Conservation (phyloP, 371 early-diverging fungal species). For the Syncephalis fuscata region DNA sequence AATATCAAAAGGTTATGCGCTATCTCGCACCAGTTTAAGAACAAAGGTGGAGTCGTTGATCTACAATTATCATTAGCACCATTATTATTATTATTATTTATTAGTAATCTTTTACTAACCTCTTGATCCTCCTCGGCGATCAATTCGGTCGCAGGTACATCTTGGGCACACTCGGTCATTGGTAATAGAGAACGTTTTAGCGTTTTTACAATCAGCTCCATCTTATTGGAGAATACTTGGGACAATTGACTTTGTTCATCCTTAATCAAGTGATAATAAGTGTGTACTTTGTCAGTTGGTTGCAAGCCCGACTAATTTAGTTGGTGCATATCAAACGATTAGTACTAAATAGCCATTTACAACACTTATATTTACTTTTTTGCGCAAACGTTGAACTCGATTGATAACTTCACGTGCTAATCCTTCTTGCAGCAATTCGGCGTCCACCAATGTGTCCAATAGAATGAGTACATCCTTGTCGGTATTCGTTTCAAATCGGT, state of each 20-base stretch:
- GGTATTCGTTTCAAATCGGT: conserved; percentile 52
- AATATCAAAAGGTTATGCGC: no score
- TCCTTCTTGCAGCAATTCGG: conserved; percentile 81
- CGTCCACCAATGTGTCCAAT: conserved; percentile 70
- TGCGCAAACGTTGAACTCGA: conserved; percentile 95
- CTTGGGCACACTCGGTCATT: conserved; percentile 13
- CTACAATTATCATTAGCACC: no score
- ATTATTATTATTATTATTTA: no score
- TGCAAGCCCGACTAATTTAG: conserved; percentile 37
- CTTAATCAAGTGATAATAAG: conserved; percentile 56
- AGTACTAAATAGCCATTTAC: neutral
- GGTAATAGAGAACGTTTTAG: conserved; percentile 48
- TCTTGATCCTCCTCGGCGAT: conserved; percentile 64
- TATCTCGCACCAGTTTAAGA: no score
- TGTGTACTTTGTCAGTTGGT: conserved; percentile 73
- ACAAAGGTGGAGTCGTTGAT: no score
- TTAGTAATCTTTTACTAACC: no score
- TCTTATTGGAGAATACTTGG: conserved; percentile 48
- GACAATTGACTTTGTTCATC: conserved; percentile 51
- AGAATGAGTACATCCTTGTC: conserved; percentile 82
- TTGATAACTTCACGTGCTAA: conserved; percentile 95
- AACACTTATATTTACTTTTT: conserved; percentile 30
- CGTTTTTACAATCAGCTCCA: conserved; percentile 45
- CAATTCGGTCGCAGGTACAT: conserved; percentile 13
- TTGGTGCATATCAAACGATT: no score